These are phyloP conservation scores for Populus nigra DNA, from an alignment of 345 rosid species.

Conservation along the genomic window DNA sequence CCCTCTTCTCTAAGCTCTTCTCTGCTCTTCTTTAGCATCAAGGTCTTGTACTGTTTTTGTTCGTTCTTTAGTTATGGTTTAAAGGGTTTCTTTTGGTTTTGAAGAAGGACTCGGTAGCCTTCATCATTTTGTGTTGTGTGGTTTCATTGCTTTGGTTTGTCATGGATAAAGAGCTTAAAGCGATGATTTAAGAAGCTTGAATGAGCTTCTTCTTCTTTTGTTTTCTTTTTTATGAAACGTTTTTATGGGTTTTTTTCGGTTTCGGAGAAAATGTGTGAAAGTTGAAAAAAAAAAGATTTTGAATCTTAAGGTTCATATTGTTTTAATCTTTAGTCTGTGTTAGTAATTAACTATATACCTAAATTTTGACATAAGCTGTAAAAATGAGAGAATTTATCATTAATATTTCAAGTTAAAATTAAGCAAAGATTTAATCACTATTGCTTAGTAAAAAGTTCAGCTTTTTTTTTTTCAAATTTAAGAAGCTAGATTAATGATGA, in stretches of 20 bases:
- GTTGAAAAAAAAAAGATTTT: not conserved
- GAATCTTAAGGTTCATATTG: not conserved
- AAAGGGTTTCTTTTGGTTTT: constrained; percentile 2
- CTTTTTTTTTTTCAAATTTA: no score
- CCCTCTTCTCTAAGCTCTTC: constrained; percentile 23
- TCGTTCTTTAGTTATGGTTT: not conserved
- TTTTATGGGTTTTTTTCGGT: constrained; percentile 12
- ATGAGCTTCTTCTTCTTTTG: not conserved
- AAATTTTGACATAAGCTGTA: not conserved
- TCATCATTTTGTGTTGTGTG: not conserved
- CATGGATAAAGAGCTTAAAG: not conserved
- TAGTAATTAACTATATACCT: not conserved
- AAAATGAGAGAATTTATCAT: not conserved
- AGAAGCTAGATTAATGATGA: not conserved
- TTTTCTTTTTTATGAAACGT: not conserved
- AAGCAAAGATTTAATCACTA: no score
- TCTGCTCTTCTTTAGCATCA: constrained; percentile 1
- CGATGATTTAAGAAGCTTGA: not conserved
- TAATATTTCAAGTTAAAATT: no score
- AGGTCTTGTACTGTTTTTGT: constrained; percentile 17
- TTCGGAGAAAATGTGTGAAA: constrained; percentile 11
- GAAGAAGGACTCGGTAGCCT: constrained; percentile 2
- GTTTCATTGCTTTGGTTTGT: not conserved
- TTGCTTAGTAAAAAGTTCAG: no score
- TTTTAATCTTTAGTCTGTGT: not conserved